These are phyloP conservation scores for Aspergillus bombycis DNA, from an alignment of 2,329 filamentous ascomycete species.

Conservation along the genomic window DNA sequence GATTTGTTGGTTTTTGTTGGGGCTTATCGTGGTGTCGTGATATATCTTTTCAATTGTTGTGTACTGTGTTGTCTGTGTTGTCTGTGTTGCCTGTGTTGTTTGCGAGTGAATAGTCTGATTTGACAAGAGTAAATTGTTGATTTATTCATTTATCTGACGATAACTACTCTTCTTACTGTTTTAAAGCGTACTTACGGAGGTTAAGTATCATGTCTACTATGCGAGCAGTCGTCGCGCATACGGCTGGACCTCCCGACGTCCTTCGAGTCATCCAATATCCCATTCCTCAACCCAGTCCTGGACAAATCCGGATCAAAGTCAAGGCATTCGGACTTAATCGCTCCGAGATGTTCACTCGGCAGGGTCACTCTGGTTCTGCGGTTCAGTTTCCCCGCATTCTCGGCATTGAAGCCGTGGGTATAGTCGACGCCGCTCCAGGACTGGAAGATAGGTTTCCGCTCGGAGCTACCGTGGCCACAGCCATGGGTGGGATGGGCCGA, in stretches of 20 bases:
- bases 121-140: not conserved
- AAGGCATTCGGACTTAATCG: conserved; percentile 53
- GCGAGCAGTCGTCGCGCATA: conserved; percentile 49
- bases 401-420: conserved; percentile 52
- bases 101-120: not conserved
- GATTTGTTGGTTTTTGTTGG: not conserved
- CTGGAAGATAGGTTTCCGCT: conserved; percentile 36
- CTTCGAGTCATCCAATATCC: conserved; percentile 44
- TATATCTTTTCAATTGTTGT: not conserved
- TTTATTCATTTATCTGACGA: too few relatives aligned
- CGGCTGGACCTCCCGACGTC: conserved; percentile 43
- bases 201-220: conserved; percentile 35
- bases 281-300: conserved; percentile 41
- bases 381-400: conserved; percentile 49
- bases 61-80: not conserved
- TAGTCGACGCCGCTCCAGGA: conserved; percentile 42
- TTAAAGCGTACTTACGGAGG: not conserved
- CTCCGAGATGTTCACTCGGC: conserved; percentile 52
- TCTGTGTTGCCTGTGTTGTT: not conserved
- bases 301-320: conserved; percentile 47
- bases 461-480: conserved; percentile 50
- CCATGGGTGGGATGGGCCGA: conserved; percentile 55
- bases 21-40: not conserved
- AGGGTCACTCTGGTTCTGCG: conserved; percentile 43
- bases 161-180: too few relatives aligned